Evolutionary conservation across 768 basidiomycete genomes (phyloP).

Genomic region (Naganishia onofrii): DNA sequence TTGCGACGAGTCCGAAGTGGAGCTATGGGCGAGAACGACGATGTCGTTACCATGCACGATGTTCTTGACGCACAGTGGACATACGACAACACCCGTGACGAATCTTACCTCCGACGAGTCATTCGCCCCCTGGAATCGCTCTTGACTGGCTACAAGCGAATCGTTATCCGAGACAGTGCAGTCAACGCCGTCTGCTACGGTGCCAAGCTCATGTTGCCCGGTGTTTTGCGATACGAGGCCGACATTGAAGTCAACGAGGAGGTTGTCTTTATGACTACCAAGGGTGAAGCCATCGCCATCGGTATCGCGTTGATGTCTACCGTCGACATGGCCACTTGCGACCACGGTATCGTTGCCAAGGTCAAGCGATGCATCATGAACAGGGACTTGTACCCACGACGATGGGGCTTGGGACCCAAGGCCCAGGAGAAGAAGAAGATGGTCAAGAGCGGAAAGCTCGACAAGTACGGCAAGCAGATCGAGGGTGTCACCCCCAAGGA

Average conservation of each 20-base stretch:
- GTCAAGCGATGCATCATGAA: slow-evolving; percentile 99
- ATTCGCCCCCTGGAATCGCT: slow-evolving; percentile 92
- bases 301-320: slow-evolving; percentile 98
- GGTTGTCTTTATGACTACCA: slow-evolving; percentile 97
- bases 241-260: slow-evolving; percentile 94
- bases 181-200: slow-evolving; percentile 99
- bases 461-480: slow-evolving; percentile 88
- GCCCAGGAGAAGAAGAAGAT: slow-evolving; percentile 97
- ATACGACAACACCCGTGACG: slow-evolving; percentile 96
- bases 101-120: slow-evolving; percentile 91
- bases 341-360: slow-evolving; percentile 97
- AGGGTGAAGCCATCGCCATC: slow-evolving; percentile 93
- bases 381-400: slow-evolving; percentile 89
- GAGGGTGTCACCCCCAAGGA: slow-evolving; percentile 81
- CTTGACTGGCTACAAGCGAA: slow-evolving; percentile 92
- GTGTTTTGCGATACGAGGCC: slow-evolving; percentile 89
- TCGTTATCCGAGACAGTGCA: slow-evolving; percentile 97
- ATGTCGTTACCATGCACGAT: slow-evolving; percentile 99
- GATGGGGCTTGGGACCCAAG: slow-evolving; percentile 98
- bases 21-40: slow-evolving; percentile 95
- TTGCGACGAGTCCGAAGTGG: slow-evolving; percentile 89
- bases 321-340: slow-evolving; percentile 94
- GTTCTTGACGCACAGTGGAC: slow-evolving; percentile 98
- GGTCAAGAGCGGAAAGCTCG: slow-evolving; percentile 94
- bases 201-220: slow-evolving; percentile 99